Conservation (phyloP, 225 moss, liverwort and hornwort species). For the Neckera pumila region DNA sequence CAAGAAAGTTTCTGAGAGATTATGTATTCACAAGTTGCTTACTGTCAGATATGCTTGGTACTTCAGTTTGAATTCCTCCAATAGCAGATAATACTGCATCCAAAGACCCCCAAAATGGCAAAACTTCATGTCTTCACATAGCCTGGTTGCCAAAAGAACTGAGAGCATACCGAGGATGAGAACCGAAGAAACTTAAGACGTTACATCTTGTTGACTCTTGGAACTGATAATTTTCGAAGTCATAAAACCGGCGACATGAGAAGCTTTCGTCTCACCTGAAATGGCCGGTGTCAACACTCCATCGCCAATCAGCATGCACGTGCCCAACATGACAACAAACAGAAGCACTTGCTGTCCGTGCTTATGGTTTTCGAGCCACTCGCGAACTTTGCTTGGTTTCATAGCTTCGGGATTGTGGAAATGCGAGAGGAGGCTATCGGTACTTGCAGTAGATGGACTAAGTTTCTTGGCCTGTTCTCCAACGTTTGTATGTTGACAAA, state of each 20-base stretch:
- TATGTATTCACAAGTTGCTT: not conserved
- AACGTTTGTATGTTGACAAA: constrained; percentile 68
- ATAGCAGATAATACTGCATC: constrained; percentile 77
- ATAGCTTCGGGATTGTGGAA: not conserved
- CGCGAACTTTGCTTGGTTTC: constrained; percentile 12
- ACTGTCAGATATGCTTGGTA: constrained; percentile 38
- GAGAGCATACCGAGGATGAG: not conserved
- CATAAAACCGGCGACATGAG: rapidly evolving
- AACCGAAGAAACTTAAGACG: not conserved
- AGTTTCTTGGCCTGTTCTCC: constrained; percentile 35
- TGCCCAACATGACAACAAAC: constrained; percentile 73
- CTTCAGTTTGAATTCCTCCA: constrained; percentile 56
- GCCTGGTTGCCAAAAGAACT: not conserved
- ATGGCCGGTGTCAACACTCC: constrained; percentile 80
- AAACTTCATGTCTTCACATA: not conserved
- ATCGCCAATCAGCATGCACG: constrained; percentile 86
- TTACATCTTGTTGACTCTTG: not conserved
- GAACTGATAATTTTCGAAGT: not conserved
- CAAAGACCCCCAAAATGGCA: constrained; percentile 13
- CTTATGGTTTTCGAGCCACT: constrained; percentile 35
- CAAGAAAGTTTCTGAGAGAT: not conserved
- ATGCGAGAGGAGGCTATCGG: constrained; percentile 46
- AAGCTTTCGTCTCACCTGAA: constrained; percentile 19
- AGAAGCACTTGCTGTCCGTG: constrained; percentile 40
- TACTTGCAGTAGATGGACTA: not conserved